Evolutionary conservation across 1,284 basidiomycete genomes (phyloP), one percentile per base, ranked within the genome.

Genomic region (Fomitiporia mediterranea): DNA sequence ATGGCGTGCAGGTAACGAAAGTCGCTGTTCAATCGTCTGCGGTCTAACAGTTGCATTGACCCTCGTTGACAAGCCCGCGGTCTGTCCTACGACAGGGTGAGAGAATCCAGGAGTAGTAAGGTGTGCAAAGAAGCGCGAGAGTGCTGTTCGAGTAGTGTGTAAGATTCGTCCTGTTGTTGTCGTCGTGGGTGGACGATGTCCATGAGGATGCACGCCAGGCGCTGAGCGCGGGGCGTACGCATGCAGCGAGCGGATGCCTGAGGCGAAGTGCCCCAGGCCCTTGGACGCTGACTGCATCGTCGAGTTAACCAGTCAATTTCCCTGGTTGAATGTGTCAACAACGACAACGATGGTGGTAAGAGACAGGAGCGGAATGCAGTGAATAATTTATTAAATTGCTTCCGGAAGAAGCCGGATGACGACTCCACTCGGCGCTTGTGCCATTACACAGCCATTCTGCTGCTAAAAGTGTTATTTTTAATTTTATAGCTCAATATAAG

Each of bases 81-180:
- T 11, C 23, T 68, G 60, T 17, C 63, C 64, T n/a, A 69, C 59
- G 49, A 65, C 61, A 0, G 73, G 69, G 38, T 69, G 70, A 58
- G 74, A 70, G 30, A 78, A 63, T 15, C 81, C 80, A 2, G 84
- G 83, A 2, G 83, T 68, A 35, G 80, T 78, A 40, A 87, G 74
- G 54, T 81, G 77, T 3, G 76, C 70, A 51, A 84, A 74, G 59
- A 89, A 76, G 47, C 74, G 75, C 50, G 78, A 72, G 48, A 87
- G 61, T 42, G 86, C 59, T 8, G 74, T 77, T 51, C 77, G 78
- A 13, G 85, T 78, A 47, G 51, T 49, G 15, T 56, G 50, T 19
- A 56, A 19, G 25, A 53, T 34, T 30, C 55, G 49, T 15, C 50
- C 30, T 25, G 54, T 46, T 13, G 37, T 21, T 15, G 44, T 42